These are phyloP conservation scores for Lasiosphaeria hispida DNA, from an alignment of 495 filamentous ascomycete genomes.

Conservation along the genomic window DNA sequence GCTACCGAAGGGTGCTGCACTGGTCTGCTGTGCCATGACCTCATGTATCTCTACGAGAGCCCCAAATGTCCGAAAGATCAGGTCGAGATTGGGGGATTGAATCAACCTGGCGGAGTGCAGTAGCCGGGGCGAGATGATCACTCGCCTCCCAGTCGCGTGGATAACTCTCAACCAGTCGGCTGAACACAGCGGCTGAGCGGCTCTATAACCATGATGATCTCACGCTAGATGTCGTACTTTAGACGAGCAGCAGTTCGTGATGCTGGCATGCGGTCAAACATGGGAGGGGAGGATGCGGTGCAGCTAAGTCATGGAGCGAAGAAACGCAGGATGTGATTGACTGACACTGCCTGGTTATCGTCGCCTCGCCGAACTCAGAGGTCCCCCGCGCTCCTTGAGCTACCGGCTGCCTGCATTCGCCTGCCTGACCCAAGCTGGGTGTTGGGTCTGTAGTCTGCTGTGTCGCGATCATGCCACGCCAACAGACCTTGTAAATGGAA, in stretches of 20 bases:
- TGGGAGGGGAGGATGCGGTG: not conserved
- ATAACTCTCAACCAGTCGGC: slow-evolving; percentile 16
- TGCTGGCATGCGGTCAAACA: slow-evolving; percentile 13
- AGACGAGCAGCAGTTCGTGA: slow-evolving; percentile 2
- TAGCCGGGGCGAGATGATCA: slow-evolving; percentile 14
- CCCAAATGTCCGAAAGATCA: not conserved
- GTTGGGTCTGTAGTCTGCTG: too few species aligned
- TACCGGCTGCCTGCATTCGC: too few species aligned
- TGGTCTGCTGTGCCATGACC: slow-evolving; percentile 3
- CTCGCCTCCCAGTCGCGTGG: slow-evolving; percentile 19
- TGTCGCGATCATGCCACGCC: too few species aligned
- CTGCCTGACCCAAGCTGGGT: too few species aligned
- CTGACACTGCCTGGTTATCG: not conserved
- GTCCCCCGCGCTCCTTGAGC: too few species aligned
- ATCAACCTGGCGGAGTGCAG: not conserved
- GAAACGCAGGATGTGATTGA: not conserved
- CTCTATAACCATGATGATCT: slow-evolving; percentile 8
- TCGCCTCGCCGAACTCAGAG: slow-evolving; percentile 3
- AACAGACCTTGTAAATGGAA: too few species aligned
- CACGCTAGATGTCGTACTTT: not conserved
- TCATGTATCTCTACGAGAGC: slow-evolving; percentile 9
- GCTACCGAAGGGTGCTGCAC: not conserved
- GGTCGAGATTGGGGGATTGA: not conserved
- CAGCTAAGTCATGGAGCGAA: not conserved
- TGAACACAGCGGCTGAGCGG: slow-evolving; percentile 13